A percentile compares a stretch with the other conserved stretches of the same genome.
phyloP scores from a whole-genome alignment of 2,329 filamentous ascomycete genomes.

The Alternaria tenuissima region DNA sequence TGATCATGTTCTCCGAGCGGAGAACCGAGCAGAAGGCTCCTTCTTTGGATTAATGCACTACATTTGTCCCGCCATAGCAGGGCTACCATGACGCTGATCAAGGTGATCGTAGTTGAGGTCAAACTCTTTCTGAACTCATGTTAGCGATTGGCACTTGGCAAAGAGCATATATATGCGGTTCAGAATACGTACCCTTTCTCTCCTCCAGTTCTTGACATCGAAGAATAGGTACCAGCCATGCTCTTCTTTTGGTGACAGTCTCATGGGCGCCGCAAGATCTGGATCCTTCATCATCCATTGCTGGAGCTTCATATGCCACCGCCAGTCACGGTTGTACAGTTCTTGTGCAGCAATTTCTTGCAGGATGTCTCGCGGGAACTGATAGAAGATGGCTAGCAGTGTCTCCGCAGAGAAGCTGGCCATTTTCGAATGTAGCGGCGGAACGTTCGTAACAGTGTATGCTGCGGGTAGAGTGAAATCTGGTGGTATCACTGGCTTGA shows the following conservation, averaged over 20 bases:
- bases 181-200: slow-evolving; percentile 54
- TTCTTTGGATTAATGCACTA: slow-evolving; percentile 10
- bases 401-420: slow-evolving; percentile 69
- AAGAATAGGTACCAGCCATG: slow-evolving; percentile 64
- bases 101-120: slow-evolving; percentile 62
- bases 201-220: slow-evolving; percentile 61
- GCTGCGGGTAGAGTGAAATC: slow-evolving; percentile 70
- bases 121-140: slow-evolving; percentile 55
- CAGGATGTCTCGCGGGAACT: slow-evolving; percentile 69
- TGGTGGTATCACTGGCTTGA: slow-evolving; percentile 65
- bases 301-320: slow-evolving; percentile 63
- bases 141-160: slow-evolving; percentile 23
- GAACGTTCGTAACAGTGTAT: slow-evolving; percentile 72
- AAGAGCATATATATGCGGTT: neutral
- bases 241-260: slow-evolving; percentile 58
- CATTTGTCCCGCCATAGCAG: slow-evolving; percentile 42
- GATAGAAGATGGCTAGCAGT: slow-evolving; percentile 75
- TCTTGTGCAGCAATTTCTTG: slow-evolving; percentile 72
- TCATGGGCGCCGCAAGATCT: slow-evolving; percentile 54
- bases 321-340: slow-evolving; percentile 63
- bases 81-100: slow-evolving; percentile 54
- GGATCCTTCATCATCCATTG: slow-evolving; percentile 65
- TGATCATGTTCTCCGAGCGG: neutral
- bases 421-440: slow-evolving; percentile 66
- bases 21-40: neutral